Evolutionary conservation across 202 grass and related monocot genomes (phyloP).

Genomic region (Panicum hallii): DNA sequence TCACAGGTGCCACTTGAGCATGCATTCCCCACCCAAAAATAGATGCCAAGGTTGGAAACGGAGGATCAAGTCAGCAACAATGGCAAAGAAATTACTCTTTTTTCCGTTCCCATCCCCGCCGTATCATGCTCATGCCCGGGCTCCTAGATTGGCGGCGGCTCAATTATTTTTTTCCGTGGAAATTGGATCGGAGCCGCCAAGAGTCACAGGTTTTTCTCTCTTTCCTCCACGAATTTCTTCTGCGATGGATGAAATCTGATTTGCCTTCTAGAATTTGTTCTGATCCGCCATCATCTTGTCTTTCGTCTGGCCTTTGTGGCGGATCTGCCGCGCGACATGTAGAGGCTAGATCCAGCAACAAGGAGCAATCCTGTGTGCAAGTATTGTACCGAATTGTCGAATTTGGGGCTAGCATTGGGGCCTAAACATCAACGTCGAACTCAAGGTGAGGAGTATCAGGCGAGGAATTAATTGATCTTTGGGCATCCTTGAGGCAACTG

Average conservation of each 20-base stretch:
- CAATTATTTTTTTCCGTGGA: slow-evolving; percentile 15
- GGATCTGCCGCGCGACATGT: not conserved
- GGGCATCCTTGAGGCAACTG: not conserved
- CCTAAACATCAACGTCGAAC: not conserved
- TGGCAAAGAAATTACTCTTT: slow-evolving; percentile 32
- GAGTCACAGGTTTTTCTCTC: not conserved
- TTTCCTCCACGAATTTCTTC: not conserved
- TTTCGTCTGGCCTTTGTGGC: not conserved
- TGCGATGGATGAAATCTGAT: not conserved
- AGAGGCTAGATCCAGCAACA: slow-evolving; percentile 36
- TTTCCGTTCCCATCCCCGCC: slow-evolving; percentile 15
- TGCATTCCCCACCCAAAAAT: slow-evolving; percentile 46
- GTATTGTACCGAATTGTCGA: not conserved
- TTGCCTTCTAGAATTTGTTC: not conserved
- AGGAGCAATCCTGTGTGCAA: not conserved
- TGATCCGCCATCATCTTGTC: not conserved
- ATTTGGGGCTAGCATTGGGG: slow-evolving; percentile 7
- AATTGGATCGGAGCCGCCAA: slow-evolving; percentile 16
- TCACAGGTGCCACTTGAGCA: not conserved
- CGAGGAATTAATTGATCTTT: not conserved
- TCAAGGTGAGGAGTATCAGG: slow-evolving; percentile 2
- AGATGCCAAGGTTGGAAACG: slow-evolving; percentile 27
- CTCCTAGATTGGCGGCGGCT: slow-evolving; percentile 13
- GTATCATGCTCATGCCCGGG: slow-evolving; percentile 22
- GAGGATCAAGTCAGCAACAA: slow-evolving; percentile 34